Conservation (phyloP, 2,329 filamentous ascomycete species). For the Claviceps fusiformis region DNA sequence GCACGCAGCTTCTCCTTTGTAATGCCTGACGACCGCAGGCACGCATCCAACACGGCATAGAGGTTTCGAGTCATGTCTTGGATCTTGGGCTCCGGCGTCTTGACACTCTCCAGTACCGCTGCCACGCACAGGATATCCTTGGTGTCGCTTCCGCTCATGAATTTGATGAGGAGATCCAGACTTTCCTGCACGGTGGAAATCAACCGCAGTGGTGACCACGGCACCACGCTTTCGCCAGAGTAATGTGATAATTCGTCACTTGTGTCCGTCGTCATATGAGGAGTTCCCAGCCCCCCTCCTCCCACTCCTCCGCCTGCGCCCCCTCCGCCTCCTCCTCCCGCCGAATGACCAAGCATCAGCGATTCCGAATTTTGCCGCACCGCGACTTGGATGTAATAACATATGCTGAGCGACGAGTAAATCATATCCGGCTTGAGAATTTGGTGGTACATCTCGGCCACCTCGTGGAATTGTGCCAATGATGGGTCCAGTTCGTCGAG, state of each 20-base stretch:
- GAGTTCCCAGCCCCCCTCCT: not conserved
- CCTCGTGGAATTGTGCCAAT: constrained; percentile 30
- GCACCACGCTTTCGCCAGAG: constrained; percentile 21
- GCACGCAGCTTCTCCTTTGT: constrained; percentile 21
- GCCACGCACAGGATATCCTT: constrained; percentile 37
- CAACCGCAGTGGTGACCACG: constrained; percentile 29
- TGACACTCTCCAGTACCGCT: constrained; percentile 33
- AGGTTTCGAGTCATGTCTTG: constrained; percentile 29
- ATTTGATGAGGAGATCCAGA: constrained; percentile 29
- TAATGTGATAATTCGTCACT: constrained; percentile 14
- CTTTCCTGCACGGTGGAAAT: constrained; percentile 32
- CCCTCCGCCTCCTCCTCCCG: constrained; percentile 8
- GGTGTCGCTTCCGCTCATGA: constrained; percentile 34
- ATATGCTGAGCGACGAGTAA: constrained; percentile 41
- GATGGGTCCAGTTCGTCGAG: constrained; percentile 39
- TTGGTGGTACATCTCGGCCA: constrained; percentile 39
- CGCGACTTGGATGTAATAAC: constrained; percentile 35
- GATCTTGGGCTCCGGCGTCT: constrained; percentile 25
- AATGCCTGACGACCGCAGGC: constrained; percentile 29
- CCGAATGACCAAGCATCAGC: constrained; percentile 16
- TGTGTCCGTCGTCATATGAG: constrained; percentile 14
- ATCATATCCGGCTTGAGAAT: constrained; percentile 40
- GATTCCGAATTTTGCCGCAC: constrained; percentile 17
- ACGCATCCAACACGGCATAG: constrained; percentile 29
- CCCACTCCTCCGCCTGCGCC: constrained; percentile 8